phyloP scores from a whole-genome alignment of 176 grass and related monocot species.

The Saccharum spontaneum region DNA sequence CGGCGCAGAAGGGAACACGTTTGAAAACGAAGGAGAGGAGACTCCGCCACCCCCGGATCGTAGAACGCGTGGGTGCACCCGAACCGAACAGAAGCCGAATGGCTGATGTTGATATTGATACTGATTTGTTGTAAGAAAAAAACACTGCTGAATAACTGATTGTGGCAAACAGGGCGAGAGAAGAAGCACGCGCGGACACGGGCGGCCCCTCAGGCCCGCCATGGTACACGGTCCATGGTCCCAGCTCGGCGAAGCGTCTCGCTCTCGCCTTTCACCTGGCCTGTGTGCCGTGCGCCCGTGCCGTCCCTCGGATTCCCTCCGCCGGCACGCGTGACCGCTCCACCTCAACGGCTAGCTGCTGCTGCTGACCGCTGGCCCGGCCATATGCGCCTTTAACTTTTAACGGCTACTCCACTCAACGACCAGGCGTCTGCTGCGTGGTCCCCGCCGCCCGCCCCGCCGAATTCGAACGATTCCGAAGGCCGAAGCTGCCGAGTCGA shows the following conservation, averaged over 20 bases:
- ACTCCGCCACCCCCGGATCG: no score
- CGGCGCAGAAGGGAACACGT: not conserved
- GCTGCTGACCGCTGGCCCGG: not conserved
- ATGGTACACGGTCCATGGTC: no score
- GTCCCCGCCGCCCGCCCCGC: constrained; percentile 9
- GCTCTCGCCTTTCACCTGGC: no score
- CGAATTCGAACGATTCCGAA: constrained; percentile 61
- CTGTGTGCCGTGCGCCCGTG: not conserved
- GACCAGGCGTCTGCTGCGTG: not conserved
- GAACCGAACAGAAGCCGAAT: not conserved
- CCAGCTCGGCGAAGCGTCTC: no score
- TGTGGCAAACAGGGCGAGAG: no score
- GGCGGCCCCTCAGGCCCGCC: no score
- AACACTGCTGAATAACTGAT: no score
- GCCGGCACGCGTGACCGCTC: constrained; percentile 26
- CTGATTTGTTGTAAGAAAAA: no score
- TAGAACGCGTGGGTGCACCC: no score
- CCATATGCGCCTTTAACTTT: constrained; percentile 6
- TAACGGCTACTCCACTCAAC: constrained; percentile 57
- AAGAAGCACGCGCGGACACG: not conserved
- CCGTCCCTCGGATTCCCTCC: constrained; percentile 38
- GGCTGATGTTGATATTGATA: no score
- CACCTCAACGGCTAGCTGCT: constrained; percentile 58
- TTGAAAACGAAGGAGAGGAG: not conserved
- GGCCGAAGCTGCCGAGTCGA: constrained; percentile 12